Base-by-base conservation (phyloP, 2,329 filamentous ascomycete genomes). In the Colletotrichum euphorbiae region DNA sequence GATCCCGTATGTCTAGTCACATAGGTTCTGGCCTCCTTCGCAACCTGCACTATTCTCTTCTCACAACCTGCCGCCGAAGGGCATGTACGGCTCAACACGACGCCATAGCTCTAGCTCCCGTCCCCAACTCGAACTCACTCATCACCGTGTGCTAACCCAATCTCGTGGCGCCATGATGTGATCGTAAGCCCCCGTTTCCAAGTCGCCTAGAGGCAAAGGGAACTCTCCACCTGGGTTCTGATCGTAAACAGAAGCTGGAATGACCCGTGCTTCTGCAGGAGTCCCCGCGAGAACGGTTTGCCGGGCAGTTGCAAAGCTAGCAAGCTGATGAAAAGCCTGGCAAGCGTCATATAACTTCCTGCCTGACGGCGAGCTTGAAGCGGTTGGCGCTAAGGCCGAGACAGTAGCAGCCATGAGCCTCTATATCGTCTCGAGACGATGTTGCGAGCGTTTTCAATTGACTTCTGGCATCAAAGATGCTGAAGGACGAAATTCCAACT, bases 81-180 rank as follows among this genome's bases (percentile, higher is more conserved):
- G 43, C 56, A 60, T 50, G 6, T 60, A 60, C 3, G 56, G 43
- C 9, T 50, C 56, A 9, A 60, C 31, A 60, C 13, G 56, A 60
- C 11, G 56, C 43, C 43, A 60, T 48, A 2, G 45, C 56, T 21
- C 43, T 43, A 40, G 56, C 56, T 8, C 56, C 56, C 5, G 56
- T 50, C 7, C 19, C 56, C 45, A 60, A 19, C 4, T 60, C 56
- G 12, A 60, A 50, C 6, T 24, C 56, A 13, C 50, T 50, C 45
- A 50, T 60, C 4, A 50, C 56, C 3, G 28, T 50, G 6, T 40
- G n/a, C n/a, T n/a, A n/a, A n/a, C 43, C 56, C 56, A 50, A 3
- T 50, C 56, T 12, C 40, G 42, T 15, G 43, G 43, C 11, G 56
- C 45, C 33, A 60, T 50, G 15, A 31, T 60, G 9, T 60, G 43